Evolutionary conservation across 345 rosid genomes (phyloP).

Genomic region (Excoecaria cochinchinensis): DNA sequence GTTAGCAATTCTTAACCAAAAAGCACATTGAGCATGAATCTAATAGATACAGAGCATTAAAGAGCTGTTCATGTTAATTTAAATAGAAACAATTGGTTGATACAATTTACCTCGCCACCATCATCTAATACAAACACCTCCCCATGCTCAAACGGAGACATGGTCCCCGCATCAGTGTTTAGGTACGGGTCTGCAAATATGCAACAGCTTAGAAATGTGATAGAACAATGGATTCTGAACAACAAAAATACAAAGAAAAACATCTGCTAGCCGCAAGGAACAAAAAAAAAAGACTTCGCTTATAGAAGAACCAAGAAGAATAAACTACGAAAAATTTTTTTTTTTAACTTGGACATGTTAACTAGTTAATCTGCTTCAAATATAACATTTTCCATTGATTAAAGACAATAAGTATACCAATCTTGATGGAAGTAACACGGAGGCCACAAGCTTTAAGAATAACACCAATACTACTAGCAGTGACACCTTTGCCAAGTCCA

Average conservation of each 20-base stretch:
- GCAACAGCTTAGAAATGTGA: neutral
- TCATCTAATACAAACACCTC: conserved; percentile 96
- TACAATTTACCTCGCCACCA: conserved; percentile 81
- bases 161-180: conserved; percentile 95
- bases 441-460: conserved; percentile 34
- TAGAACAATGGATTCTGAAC: neutral
- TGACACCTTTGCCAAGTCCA: conserved; percentile 38
- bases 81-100: neutral
- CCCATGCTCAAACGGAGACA: conserved; percentile 98
- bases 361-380: neutral
- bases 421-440: conserved; percentile 35
- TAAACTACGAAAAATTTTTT: no score
- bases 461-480: conserved; percentile 34
- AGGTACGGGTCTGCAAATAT: conserved; percentile 80
- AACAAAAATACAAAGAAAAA: neutral
- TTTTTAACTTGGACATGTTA: neutral
- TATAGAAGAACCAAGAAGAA: neutral
- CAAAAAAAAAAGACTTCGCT: neutral
- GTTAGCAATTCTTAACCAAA: neutral
- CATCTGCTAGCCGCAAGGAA: neutral
- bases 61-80: neutral
- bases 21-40: conserved; percentile 2
- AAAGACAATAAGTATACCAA: conserved; percentile 1
- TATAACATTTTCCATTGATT: neutral
- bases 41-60: neutral